Evolutionary conservation across 169 alveolate genomes (phyloP).

Genomic region (Eimeria brunetti): DNA sequence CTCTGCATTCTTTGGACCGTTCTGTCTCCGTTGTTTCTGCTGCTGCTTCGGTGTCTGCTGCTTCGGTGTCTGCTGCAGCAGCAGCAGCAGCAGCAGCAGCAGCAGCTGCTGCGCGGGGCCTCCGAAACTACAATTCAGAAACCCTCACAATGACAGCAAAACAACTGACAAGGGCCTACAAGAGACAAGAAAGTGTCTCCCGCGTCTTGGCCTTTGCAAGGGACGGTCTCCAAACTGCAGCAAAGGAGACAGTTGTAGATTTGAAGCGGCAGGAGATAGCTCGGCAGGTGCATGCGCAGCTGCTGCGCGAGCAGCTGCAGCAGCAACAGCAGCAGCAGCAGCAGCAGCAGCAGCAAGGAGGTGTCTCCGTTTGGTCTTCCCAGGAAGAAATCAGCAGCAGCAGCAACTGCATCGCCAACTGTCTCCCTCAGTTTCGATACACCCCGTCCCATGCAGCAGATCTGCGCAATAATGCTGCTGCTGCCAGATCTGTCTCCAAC

Average conservation of each 20-base stretch:
- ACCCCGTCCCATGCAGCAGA: slow-evolving; percentile 13
- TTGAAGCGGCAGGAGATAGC: slow-evolving; percentile 20
- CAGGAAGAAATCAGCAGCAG: slow-evolving; percentile 15
- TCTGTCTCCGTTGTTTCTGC: too few relatives aligned
- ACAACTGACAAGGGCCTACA: slow-evolving; percentile 20
- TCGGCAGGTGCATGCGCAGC: slow-evolving; percentile 12
- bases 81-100: too few relatives aligned
- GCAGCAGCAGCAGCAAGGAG: slow-evolving; percentile 21
- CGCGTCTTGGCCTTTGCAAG: slow-evolving; percentile 13
- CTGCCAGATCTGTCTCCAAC: not conserved
- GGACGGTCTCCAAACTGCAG: slow-evolving; percentile 20
- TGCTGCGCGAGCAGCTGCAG: slow-evolving; percentile 34
- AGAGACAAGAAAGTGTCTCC: slow-evolving; percentile 35
- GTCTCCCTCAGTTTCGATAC: slow-evolving; percentile 23
- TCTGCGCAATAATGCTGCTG: not conserved
- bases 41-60: too few relatives aligned
- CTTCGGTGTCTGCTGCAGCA: too few relatives aligned
- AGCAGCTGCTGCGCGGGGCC: too few relatives aligned
- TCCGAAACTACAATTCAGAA: too few relatives aligned
- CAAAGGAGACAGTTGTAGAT: not conserved
- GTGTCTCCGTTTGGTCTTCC: slow-evolving; percentile 8
- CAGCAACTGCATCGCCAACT: slow-evolving; percentile 30
- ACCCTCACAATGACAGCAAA: slow-evolving; percentile 2
- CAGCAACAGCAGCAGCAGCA: not conserved
- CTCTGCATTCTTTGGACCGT: not conserved